A percentile compares a stretch with the other conserved stretches of the same genome.
phyloP scores from a whole-genome alignment of 495 filamentous ascomycete genomes.

The Hypomontagnella submonticulosa region DNA sequence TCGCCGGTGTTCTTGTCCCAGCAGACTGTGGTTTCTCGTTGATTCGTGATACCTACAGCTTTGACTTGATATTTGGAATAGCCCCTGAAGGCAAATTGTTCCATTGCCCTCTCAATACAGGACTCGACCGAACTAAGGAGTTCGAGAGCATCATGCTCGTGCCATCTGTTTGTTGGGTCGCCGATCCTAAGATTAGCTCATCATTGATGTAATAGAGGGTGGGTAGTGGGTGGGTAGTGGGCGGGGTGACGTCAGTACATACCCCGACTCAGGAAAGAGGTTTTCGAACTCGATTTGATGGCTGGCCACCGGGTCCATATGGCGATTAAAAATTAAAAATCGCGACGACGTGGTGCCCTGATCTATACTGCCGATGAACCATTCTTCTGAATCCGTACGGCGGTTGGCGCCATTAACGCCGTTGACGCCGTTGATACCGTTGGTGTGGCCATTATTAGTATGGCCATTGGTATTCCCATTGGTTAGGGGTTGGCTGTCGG shows the following conservation, averaged over 20 bases:
- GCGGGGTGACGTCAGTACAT: slow-evolving; percentile 52
- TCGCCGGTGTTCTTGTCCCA: slow-evolving; percentile 92
- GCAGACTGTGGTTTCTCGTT: slow-evolving; percentile 91
- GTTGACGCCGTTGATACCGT: slow-evolving; percentile 11
- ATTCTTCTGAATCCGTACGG: slow-evolving; percentile 22
- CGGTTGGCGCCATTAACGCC: slow-evolving; percentile 5
- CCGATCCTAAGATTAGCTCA: slow-evolving; percentile 24
- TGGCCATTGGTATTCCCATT: slow-evolving; percentile 16
- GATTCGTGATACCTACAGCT: slow-evolving; percentile 91
- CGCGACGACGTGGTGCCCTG: slow-evolving; percentile 93
- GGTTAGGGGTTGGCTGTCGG: slow-evolving; percentile 9
- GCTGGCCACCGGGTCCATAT: slow-evolving; percentile 80
- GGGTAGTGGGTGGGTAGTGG: too few species aligned
- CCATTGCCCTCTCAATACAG: slow-evolving; percentile 86
- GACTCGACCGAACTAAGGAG: slow-evolving; percentile 80
- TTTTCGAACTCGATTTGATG: slow-evolving; percentile 95
- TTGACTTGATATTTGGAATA: slow-evolving; percentile 78
- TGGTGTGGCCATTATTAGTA: slow-evolving; percentile 14
- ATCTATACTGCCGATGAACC: slow-evolving; percentile 76
- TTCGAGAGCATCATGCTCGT: slow-evolving; percentile 90
- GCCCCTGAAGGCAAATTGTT: slow-evolving; percentile 76
- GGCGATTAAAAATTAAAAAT: slow-evolving; percentile 89
- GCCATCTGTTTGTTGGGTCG: slow-evolving; percentile 71
- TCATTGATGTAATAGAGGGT: slow-evolving; percentile 20
- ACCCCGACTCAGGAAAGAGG: slow-evolving; percentile 90